Percentiles rank a stretch among this genome's conserved stretches.
Evolutionary conservation across 257 asterid species (phyloP).

Genomic region (Salvia splendens): DNA sequence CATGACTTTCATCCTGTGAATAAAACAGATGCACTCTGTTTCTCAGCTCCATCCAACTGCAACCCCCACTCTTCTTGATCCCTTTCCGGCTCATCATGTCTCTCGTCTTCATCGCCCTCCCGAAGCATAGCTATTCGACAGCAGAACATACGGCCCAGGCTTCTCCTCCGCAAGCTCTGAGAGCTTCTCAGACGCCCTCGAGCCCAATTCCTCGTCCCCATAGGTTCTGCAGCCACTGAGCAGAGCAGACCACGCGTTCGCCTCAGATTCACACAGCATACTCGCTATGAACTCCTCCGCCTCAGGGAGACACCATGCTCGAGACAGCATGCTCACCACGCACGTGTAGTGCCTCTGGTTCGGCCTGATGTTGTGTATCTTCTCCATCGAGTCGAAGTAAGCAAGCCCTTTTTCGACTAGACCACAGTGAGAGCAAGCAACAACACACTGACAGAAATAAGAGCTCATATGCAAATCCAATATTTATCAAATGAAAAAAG

Average conservation of each 20-base stretch:
- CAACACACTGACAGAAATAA: slow-evolving; percentile 54
- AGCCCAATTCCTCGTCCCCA: slow-evolving; percentile 49
- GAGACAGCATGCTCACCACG: slow-evolving; percentile 74
- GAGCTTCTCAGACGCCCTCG: slow-evolving; percentile 45
- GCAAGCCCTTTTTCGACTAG: slow-evolving; percentile 70
- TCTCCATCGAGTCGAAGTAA: too few species aligned
- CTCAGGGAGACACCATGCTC: slow-evolving; percentile 62
- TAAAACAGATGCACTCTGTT: slow-evolving; percentile 51
- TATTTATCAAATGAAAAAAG: too few species aligned
- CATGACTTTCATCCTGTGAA: slow-evolving; percentile 60
- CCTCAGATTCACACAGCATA: slow-evolving; percentile 65
- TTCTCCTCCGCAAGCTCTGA: slow-evolving; percentile 43
- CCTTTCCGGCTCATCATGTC: slow-evolving; percentile 65
- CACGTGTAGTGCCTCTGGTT: slow-evolving; percentile 56
- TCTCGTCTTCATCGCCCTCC: slow-evolving; percentile 67
- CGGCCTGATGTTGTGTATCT: slow-evolving; percentile 54
- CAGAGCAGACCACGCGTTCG: slow-evolving; percentile 72
- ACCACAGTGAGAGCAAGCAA: slow-evolving; percentile 71
- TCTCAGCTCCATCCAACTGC: slow-evolving; percentile 76
- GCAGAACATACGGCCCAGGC: slow-evolving; percentile 57
- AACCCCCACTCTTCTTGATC: slow-evolving; percentile 60
- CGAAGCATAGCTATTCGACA: slow-evolving; percentile 73
- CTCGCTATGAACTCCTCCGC: slow-evolving; percentile 55
- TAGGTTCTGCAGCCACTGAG: slow-evolving; percentile 68
- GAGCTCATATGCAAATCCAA: slow-evolving; percentile 33